phyloP scores from a whole-genome alignment of 257 asterid species.

The Solanum pimpinellifolium region DNA sequence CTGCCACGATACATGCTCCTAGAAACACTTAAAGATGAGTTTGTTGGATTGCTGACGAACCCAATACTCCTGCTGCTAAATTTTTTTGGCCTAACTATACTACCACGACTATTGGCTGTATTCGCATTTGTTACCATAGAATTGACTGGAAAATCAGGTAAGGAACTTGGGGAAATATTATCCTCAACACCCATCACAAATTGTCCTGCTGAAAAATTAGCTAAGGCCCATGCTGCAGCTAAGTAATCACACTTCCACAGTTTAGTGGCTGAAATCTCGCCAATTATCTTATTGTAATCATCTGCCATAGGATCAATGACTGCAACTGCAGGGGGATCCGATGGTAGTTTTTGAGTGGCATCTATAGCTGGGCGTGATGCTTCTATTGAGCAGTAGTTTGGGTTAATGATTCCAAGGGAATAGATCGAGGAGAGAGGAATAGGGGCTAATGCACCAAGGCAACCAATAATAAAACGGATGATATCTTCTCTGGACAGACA shows the following conservation, averaged over 20 bases:
- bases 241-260: conserved; percentile 87
- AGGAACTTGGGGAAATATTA: conserved; percentile 25
- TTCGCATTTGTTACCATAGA: conserved; percentile 15
- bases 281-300: conserved; percentile 52
- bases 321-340: conserved; percentile 80
- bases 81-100: conserved; percentile 21
- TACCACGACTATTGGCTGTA: conserved; percentile 16
- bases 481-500: conserved; percentile 91
- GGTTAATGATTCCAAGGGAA: conserved; percentile 58
- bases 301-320: conserved; percentile 61
- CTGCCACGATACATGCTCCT: conserved; percentile 93
- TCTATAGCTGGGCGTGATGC: conserved; percentile 65
- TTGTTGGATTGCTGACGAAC: conserved; percentile 37
- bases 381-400: conserved; percentile 49
- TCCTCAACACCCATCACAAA: conserved; percentile 94
- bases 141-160: conserved; percentile 23
- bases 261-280: conserved; percentile 79
- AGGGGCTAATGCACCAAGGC: conserved; percentile 98
- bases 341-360: conserved; percentile 40
- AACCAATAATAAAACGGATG: conserved; percentile 85
- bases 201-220: conserved; percentile 78
- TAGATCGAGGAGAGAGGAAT: conserved; percentile 80
- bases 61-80: conserved; percentile 86
- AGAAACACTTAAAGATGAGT: conserved; percentile 31
- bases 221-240: conserved; percentile 90